Percentiles rank a stretch among this genome's conserved stretches.
phyloP scores from a whole-genome alignment of 2,329 filamentous ascomycete species.

The Neospermospora avenae region DNA sequence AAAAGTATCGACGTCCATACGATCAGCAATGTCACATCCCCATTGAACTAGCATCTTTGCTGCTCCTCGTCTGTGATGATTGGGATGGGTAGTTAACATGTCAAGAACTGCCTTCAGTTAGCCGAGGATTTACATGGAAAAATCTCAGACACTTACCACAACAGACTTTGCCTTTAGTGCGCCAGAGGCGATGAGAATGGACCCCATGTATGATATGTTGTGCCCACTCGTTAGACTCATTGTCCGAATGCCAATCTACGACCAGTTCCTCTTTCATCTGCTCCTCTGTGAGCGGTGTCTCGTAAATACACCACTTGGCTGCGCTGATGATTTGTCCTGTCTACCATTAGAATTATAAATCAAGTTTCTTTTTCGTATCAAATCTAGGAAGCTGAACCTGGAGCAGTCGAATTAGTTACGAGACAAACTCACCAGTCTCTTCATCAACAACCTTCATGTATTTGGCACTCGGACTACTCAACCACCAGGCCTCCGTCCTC shows the following conservation, averaged over 20 bases:
- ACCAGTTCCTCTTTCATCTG: constrained; percentile 14
- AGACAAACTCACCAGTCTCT: constrained; percentile 16
- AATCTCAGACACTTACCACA: constrained; percentile 14
- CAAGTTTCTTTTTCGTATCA: too few relatives aligned
- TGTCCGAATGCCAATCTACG: constrained; percentile 22
- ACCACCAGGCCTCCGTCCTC: constrained; percentile 20
- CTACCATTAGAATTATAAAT: background rate
- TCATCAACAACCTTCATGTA: constrained; percentile 25
- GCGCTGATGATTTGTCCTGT: constrained; percentile 19
- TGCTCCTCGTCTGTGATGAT: constrained; percentile 37
- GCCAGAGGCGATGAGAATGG: constrained; percentile 12
- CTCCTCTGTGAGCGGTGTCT: constrained; percentile 12
- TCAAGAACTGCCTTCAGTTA: constrained; percentile 29
- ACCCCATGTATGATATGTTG: constrained; percentile 15
- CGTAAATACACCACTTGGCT: constrained; percentile 21
- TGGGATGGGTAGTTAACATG: constrained; percentile 39
- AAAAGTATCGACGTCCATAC: constrained; percentile 33
- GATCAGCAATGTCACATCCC: constrained; percentile 39
- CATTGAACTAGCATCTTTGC: constrained; percentile 41
- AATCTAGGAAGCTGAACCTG: too few relatives aligned
- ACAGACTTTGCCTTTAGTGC: constrained; percentile 16
- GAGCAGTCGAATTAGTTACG: too few relatives aligned
- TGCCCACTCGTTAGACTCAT: constrained; percentile 20
- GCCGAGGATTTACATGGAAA: background rate
- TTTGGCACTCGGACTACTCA: constrained; percentile 11